Percentiles rank a stretch among this genome's conserved stretches.
These are phyloP conservation scores for Camelina hispida DNA, from an alignment of 345 rosid species.

Conservation along the genomic window DNA sequence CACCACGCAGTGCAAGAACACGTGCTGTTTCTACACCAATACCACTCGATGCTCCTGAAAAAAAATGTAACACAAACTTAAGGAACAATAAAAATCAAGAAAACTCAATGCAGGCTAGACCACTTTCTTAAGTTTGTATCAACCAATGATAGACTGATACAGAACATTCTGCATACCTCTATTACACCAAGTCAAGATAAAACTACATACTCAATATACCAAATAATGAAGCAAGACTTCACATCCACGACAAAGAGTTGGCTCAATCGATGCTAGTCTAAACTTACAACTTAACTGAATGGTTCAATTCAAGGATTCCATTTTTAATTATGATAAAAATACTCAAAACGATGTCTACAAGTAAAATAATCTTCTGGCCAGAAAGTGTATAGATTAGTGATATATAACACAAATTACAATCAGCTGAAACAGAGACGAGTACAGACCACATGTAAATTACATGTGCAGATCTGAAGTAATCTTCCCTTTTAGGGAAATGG, in stretches of 20 bases:
- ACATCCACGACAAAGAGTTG: background rate
- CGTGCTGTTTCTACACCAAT: slow-evolving; percentile 65
- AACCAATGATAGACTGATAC: background rate
- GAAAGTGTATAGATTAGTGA: background rate
- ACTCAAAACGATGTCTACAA: background rate
- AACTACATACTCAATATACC: background rate
- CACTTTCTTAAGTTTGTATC: background rate
- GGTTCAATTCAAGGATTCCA: background rate
- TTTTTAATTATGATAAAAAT: background rate
- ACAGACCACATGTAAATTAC: slow-evolving; percentile 14
- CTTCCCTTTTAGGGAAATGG: slow-evolving; percentile 22
- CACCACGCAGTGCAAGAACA: slow-evolving; percentile 72
- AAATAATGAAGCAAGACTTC: background rate
- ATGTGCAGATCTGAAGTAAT: slow-evolving; percentile 9
- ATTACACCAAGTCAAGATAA: background rate
- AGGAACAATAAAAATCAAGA: background rate
- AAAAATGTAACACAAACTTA: background rate
- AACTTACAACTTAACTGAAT: too few species aligned
- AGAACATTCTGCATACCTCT: slow-evolving; percentile 6
- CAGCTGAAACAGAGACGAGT: slow-evolving; percentile 14
- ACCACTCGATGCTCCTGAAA: slow-evolving; percentile 72
- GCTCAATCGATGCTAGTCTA: background rate
- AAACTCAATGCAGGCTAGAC: background rate
- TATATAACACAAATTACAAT: background rate
- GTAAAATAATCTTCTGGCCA: background rate